Evolutionary conservation across 805 yeast species (phyloP).

Genomic region (Wickerhamomyces bovis): DNA sequence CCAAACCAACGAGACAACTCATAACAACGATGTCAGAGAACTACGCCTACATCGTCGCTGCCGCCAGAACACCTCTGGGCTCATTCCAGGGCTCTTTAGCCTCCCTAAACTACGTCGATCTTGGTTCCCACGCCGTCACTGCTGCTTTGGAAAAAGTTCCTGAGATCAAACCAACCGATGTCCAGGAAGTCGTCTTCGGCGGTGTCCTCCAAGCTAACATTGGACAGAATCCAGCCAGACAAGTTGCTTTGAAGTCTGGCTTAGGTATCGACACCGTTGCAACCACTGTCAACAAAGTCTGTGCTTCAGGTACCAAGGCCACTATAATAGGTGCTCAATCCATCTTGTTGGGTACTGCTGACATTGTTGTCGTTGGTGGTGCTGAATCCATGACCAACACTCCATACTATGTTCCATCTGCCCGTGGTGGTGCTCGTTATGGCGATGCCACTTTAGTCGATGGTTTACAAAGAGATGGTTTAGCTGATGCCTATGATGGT

Average conservation of each 20-base stretch:
- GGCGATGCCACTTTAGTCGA: slow-evolving; percentile 80
- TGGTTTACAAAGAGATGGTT: slow-evolving; percentile 89
- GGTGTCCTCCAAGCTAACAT: slow-evolving; percentile 88
- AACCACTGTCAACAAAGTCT: slow-evolving; percentile 90
- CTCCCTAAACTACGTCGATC: slow-evolving; percentile 70
- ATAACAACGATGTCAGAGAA: slow-evolving; percentile 27
- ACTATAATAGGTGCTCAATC: slow-evolving; percentile 87
- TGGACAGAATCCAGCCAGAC: slow-evolving; percentile 98
- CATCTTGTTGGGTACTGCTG: slow-evolving; percentile 83
- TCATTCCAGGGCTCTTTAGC: slow-evolving; percentile 83
- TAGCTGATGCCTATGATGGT: slow-evolving; percentile 85
- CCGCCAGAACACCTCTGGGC: slow-evolving; percentile 95
- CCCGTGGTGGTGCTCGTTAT: slow-evolving; percentile 84
- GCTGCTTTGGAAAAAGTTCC: slow-evolving; percentile 84
- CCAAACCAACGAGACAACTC: not conserved
- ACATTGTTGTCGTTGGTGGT: slow-evolving; percentile 94
- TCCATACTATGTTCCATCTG: slow-evolving; percentile 84
- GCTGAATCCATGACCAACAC: slow-evolving; percentile 96
- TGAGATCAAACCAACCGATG: slow-evolving; percentile 65
- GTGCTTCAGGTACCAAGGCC: slow-evolving; percentile 94
- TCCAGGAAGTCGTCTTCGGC: slow-evolving; percentile 90
- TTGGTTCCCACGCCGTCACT: slow-evolving; percentile 89
- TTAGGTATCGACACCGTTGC: slow-evolving; percentile 76
- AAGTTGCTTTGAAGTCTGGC: slow-evolving; percentile 90
- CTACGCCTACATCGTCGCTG: slow-evolving; percentile 79